phyloP scores from a whole-genome alignment of 2,329 filamentous ascomycete genomes.

The Cryphonectria parasitica region DNA sequence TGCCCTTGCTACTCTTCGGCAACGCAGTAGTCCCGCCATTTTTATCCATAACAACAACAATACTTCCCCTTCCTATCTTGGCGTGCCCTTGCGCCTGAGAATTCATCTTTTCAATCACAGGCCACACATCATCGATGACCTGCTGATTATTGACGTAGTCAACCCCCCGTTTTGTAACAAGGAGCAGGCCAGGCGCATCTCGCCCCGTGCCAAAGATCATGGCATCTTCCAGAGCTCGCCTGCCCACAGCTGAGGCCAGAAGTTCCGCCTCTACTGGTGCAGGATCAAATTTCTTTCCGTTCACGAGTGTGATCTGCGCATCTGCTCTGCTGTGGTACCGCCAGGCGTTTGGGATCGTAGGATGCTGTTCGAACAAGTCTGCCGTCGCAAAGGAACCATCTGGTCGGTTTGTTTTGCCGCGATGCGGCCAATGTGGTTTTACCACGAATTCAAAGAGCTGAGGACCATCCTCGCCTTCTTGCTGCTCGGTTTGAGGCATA shows the following conservation, averaged over 20 bases:
- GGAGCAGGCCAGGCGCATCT: constrained; percentile 58
- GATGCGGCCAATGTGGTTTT: constrained; percentile 59
- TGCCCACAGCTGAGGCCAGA: constrained; percentile 40
- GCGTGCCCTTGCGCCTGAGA: constrained; percentile 53
- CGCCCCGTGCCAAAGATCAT: constrained; percentile 64
- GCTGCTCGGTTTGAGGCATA: constrained; percentile 41
- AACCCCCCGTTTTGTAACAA: constrained; percentile 48
- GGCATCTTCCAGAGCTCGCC: constrained; percentile 52
- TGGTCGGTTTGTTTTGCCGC: constrained; percentile 59
- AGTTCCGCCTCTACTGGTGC: constrained; percentile 62
- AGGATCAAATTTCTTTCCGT: constrained; percentile 72
- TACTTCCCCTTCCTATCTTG: constrained; percentile 52
- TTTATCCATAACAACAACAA: constrained; percentile 48
- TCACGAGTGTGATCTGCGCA: constrained; percentile 63
- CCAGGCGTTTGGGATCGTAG: constrained; percentile 58
- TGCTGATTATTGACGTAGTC: constrained; percentile 37
- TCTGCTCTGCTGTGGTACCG: constrained; percentile 65
- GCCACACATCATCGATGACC: constrained; percentile 47
- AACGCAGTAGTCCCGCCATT: constrained; percentile 39
- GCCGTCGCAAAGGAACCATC: constrained; percentile 66
- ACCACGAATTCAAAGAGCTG: constrained; percentile 58
- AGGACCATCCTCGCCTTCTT: constrained; percentile 35
- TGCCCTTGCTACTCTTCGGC: constrained; percentile 67
- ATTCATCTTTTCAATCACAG: constrained; percentile 52
- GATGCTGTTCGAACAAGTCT: constrained; percentile 64